Percentiles rank a stretch among this genome's conserved stretches.
Evolutionary conservation across 1,284 basidiomycete species (phyloP).

Genomic region (Takashimella tepidaria): DNA sequence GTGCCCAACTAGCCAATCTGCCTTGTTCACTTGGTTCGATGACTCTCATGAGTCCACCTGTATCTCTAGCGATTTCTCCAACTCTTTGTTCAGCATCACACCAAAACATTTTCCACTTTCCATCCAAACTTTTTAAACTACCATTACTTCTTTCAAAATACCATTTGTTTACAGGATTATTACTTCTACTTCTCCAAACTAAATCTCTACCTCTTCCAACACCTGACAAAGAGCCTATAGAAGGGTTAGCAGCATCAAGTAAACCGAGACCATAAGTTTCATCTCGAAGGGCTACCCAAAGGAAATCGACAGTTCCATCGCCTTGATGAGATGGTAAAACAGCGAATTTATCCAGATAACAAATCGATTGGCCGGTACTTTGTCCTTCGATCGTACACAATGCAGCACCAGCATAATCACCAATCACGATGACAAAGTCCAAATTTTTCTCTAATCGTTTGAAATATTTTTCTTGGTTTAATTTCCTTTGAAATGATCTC

Average conservation of each 20-base stretch:
- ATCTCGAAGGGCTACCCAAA: conserved; percentile 98
- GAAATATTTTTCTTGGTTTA: conserved; percentile 75
- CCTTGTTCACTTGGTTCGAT: conserved; percentile 78
- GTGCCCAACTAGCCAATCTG: conserved; percentile 67
- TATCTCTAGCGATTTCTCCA: conserved; percentile 32
- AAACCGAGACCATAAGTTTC: conserved; percentile 96
- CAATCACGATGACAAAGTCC: conserved; percentile 91
- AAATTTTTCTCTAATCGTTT: conserved; percentile 66
- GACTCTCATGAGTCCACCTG: conserved; percentile 55
- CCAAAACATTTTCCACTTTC: conserved; percentile 92
- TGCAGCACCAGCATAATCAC: conserved; percentile 93
- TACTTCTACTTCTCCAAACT: conserved; percentile 85
- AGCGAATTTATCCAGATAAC: conserved; percentile 98
- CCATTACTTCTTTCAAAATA: conserved; percentile 96
- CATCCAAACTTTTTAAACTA: conserved; percentile 56
- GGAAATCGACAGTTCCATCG: conserved; percentile 96
- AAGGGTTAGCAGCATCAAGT: conserved; percentile 87
- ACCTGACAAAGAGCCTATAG: conserved; percentile 82
- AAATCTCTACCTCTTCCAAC: conserved; percentile 86
- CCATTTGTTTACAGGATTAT: conserved; percentile 99
- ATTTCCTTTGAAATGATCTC: conserved; percentile 70
- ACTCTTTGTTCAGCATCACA: conserved; percentile 76
- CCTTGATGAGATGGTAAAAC: conserved; percentile 92
- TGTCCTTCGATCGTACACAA: conserved; percentile 79
- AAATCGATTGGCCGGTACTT: conserved; percentile 52